A percentile compares a stretch with the other conserved stretches of the same genome.
phyloP scores from a whole-genome alignment of 495 filamentous ascomycete species.

The Podospora bellae-mahoneyi region DNA sequence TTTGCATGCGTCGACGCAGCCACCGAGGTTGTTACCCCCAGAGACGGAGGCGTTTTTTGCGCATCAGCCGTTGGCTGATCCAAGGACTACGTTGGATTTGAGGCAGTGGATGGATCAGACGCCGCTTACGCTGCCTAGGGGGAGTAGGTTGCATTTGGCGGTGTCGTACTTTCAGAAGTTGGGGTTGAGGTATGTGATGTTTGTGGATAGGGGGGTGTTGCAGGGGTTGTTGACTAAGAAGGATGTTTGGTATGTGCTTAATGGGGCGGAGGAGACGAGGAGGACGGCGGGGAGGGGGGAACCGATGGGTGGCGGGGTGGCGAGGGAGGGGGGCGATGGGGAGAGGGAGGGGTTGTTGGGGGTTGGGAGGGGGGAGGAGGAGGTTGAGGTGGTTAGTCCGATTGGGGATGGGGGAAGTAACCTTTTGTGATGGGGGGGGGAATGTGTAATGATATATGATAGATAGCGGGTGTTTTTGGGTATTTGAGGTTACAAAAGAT shows the following conservation, averaged over 20 bases:
- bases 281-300: slow-evolving; percentile 26
- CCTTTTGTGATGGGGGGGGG: slow-evolving; percentile 20
- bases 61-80: slow-evolving; percentile 77
- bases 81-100: slow-evolving; percentile 75
- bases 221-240: slow-evolving; percentile 94
- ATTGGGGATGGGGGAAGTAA: slow-evolving; percentile 26
- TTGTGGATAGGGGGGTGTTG: slow-evolving; percentile 74
- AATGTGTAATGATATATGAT: neutral
- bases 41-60: slow-evolving; percentile 80
- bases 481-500: neutral
- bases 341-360: slow-evolving; percentile 32
- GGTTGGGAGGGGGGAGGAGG: slow-evolving; percentile 7
- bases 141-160: slow-evolving; percentile 71
- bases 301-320: slow-evolving; percentile 9
- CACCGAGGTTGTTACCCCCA: slow-evolving; percentile 56
- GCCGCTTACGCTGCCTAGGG: slow-evolving; percentile 79
- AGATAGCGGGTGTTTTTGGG: neutral
- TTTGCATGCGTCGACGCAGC: slow-evolving; percentile 55
- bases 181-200: slow-evolving; percentile 85
- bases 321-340: slow-evolving; percentile 28
- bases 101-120: slow-evolving; percentile 98
- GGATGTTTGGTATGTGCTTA: slow-evolving; percentile 92
- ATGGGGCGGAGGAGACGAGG: slow-evolving; percentile 66
- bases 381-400: slow-evolving; percentile 22
- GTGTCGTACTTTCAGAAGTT: slow-evolving; percentile 91